Conservation (phyloP, 2,329 filamentous ascomycete genomes). For the Colletotrichum destructivum region DNA sequence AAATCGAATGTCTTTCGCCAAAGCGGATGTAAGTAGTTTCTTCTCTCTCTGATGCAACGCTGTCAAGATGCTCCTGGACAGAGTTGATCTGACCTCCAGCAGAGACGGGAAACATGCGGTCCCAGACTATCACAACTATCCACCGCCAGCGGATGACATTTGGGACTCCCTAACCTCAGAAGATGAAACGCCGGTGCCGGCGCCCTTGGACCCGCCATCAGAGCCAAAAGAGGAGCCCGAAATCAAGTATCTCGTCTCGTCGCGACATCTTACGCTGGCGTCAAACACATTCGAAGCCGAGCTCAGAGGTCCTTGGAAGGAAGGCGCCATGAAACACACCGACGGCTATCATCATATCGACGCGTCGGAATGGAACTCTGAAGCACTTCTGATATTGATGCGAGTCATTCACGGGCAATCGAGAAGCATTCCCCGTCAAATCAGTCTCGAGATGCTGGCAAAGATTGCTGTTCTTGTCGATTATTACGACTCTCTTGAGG, state of each 20-base stretch:
- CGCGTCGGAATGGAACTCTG: slow-evolving; percentile 46
- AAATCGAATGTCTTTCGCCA: too few relatives aligned
- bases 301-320: slow-evolving; percentile 34
- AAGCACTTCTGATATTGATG: slow-evolving; percentile 48
- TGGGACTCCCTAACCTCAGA: too few relatives aligned
- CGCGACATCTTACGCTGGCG: slow-evolving; percentile 40
- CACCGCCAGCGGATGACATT: too few relatives aligned
- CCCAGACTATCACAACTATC: too few relatives aligned
- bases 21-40: too few relatives aligned
- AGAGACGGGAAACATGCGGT: too few relatives aligned
- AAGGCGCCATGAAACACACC: neutral
- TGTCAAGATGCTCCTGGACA: too few relatives aligned
- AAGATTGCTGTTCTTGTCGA: slow-evolving; percentile 48
- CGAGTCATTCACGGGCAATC: slow-evolving; percentile 46
- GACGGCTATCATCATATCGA: slow-evolving; percentile 14
- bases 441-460: too few relatives aligned
- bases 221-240: neutral
- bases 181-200: too few relatives aligned
- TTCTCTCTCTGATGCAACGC: too few relatives aligned
- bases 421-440: slow-evolving; percentile 40
- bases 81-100: too few relatives aligned
- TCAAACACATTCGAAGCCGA: slow-evolving; percentile 37
- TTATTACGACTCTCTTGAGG: slow-evolving; percentile 50
- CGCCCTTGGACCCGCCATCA: too few relatives aligned
- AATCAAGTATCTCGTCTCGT: slow-evolving; percentile 39